Percentiles rank a stretch among this genome's conserved stretches.
These are phyloP conservation scores for Penicillium sclerotiorum DNA, from an alignment of 2,329 filamentous ascomycete species.

Conservation along the genomic window DNA sequence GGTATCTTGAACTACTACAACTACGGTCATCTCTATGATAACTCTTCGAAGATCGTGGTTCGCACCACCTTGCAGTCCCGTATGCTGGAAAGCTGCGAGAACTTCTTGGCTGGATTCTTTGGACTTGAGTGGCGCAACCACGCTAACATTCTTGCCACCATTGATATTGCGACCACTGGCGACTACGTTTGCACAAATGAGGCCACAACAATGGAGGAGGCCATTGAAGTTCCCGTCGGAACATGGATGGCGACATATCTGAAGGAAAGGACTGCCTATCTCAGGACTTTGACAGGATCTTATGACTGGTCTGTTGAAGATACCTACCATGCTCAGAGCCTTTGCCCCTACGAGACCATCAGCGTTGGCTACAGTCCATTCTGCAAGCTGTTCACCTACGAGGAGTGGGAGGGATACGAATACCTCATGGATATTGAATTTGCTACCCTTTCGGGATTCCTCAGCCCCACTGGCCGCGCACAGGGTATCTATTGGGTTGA, in stretches of 20 bases:
- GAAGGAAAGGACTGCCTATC: slow-evolving; percentile 62
- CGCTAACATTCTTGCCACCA: slow-evolving; percentile 71
- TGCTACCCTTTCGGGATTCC: slow-evolving; percentile 63
- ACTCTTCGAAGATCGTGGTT: slow-evolving; percentile 71
- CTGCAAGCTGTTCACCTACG: slow-evolving; percentile 73
- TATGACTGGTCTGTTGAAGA: slow-evolving; percentile 67
- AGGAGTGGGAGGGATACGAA: slow-evolving; percentile 73
- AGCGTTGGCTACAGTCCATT: slow-evolving; percentile 74
- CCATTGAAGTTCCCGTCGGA: slow-evolving; percentile 29
- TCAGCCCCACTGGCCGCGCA: slow-evolving; percentile 67
- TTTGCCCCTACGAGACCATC: slow-evolving; percentile 80
- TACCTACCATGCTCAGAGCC: slow-evolving; percentile 67
- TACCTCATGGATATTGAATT: slow-evolving; percentile 72
- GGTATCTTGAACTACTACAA: slow-evolving; percentile 72
- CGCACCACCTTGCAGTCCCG: slow-evolving; percentile 75
- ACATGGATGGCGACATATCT: slow-evolving; percentile 70
- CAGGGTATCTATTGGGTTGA: slow-evolving; percentile 74
- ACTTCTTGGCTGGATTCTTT: slow-evolving; percentile 79
- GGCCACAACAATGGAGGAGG: slow-evolving; percentile 34
- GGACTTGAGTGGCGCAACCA: slow-evolving; percentile 73
- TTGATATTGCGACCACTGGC: slow-evolving; percentile 67
- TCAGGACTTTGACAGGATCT: slow-evolving; percentile 58
- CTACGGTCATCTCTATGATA: slow-evolving; percentile 71
- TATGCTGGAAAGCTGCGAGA: slow-evolving; percentile 76
- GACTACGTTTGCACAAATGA: slow-evolving; percentile 68